Conservation (phyloP, 345 rosid species). For the Ceriops decandra region DNA sequence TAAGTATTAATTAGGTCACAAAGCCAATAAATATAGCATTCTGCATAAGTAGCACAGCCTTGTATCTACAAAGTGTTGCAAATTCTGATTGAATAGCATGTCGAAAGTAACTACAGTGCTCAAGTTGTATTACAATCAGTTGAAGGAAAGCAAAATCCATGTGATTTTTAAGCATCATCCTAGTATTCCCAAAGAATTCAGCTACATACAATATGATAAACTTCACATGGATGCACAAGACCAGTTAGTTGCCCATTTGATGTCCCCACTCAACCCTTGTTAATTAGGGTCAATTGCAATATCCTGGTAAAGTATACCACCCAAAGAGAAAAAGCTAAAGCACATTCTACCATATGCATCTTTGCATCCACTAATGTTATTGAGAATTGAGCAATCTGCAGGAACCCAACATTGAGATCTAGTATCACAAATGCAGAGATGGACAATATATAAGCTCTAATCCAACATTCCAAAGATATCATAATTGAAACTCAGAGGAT, state of each 20-base stretch:
- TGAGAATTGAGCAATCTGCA: constrained; percentile 7
- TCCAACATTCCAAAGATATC: not conserved
- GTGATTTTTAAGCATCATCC: not conserved
- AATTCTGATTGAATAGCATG: not conserved
- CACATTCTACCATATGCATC: not conserved
- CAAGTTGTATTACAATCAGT: not conserved
- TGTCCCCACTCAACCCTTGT: not conserved
- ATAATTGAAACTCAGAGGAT: not conserved
- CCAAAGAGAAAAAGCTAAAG: not conserved
- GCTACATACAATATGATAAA: not conserved
- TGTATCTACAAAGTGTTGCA: not conserved
- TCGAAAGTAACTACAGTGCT: constrained; percentile 4
- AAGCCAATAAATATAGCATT: constrained; percentile 9
- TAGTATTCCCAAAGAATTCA: not conserved
- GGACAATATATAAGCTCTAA: not conserved
- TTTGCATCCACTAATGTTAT: not conserved
- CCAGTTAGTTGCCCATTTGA: not conserved
- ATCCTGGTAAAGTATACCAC: not conserved
- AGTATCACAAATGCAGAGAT: not conserved
- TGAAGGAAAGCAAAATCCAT: not conserved
- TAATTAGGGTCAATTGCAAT: not conserved
- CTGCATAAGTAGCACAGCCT: not conserved
- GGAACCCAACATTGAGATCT: not conserved
- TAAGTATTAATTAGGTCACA: constrained; percentile 20
- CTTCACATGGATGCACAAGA: not conserved